These are phyloP conservation scores for Glycine soja DNA, from an alignment of 306 rosid genomes.

Conservation along the genomic window DNA sequence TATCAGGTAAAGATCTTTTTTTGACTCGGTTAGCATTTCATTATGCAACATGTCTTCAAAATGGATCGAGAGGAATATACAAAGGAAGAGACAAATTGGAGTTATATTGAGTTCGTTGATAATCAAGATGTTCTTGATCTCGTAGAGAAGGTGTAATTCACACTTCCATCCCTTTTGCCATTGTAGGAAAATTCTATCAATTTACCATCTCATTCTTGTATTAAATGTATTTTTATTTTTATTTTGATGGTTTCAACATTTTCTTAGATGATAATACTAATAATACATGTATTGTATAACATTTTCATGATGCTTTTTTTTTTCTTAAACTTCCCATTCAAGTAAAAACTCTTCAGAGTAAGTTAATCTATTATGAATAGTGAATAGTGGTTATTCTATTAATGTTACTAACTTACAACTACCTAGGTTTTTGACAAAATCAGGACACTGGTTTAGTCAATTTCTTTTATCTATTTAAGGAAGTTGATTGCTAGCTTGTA, in stretches of 20 bases:
- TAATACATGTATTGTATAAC: neutral
- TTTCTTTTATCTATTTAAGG: constrained; percentile 12
- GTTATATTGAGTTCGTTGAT: constrained; percentile 93
- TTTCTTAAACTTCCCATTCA: neutral
- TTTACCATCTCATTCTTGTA: constrained; percentile 32
- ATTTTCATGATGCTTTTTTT: neutral
- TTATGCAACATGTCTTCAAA: constrained; percentile 91
- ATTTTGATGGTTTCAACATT: neutral
- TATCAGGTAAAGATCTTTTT: neutral
- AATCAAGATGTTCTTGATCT: constrained; percentile 97
- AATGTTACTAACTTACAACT: neutral
- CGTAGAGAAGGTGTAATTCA: constrained; percentile 77
- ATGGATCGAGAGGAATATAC: constrained; percentile 99
- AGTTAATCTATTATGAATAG: neutral
- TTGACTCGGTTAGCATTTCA: neutral
- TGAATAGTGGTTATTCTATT: neutral
- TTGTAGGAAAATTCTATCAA: constrained; percentile 31
- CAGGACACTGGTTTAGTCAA: constrained; percentile 15
- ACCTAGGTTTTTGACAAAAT: neutral
- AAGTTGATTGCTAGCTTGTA: neutral
- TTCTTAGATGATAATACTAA: neutral
- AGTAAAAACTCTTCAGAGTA: constrained; percentile 18
- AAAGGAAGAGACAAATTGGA: constrained; percentile 93
- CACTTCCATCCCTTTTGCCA: constrained; percentile 22
- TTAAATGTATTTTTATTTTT: constrained; percentile 11